phyloP scores from a whole-genome alignment of 192 early-diverging fungal species.

The Coemansia sp. region DNA sequence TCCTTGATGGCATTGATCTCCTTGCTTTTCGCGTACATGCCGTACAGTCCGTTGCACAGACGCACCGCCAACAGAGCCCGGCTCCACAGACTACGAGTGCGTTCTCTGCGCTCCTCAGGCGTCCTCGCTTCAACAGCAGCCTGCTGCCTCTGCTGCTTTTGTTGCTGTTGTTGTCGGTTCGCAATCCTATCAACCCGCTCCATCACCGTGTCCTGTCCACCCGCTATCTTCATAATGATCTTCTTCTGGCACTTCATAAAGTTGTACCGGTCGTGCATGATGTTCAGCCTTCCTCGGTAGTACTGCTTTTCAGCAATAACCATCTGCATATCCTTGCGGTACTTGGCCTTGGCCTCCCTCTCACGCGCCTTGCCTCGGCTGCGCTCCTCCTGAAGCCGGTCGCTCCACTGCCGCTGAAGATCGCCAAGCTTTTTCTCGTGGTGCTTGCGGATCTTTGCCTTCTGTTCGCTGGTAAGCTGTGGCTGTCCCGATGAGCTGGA shows the following conservation, averaged over 20 bases:
- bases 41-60: conserved; percentile 17
- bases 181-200: conserved; percentile 22
- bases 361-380: conserved; percentile 1
- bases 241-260: conserved; percentile 28
- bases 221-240: conserved; percentile 27
- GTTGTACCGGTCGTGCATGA: conserved; percentile 13
- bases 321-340: conserved; percentile 5
- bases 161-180: not conserved
- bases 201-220: conserved; percentile 33
- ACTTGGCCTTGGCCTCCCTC: not conserved
- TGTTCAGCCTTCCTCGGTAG: conserved; percentile 23
- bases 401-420: not conserved
- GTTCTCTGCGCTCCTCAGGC: conserved; percentile 8
- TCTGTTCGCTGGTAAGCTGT: conserved; percentile 26
- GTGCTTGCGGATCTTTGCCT: conserved; percentile 29
- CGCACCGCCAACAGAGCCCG: conserved; percentile 33
- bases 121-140: not conserved
- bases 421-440: conserved; percentile 9
- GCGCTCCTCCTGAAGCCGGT: conserved; percentile 6
- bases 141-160: not conserved
- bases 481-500: conserved; percentile 23
- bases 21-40: conserved; percentile 4
- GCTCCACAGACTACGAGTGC: conserved; percentile 21
- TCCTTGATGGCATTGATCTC: conserved; percentile 25
- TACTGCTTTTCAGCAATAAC: conserved; percentile 29